Conservation (phyloP, 495 filamentous ascomycete genomes). For the Talaromyces thailandensis region DNA sequence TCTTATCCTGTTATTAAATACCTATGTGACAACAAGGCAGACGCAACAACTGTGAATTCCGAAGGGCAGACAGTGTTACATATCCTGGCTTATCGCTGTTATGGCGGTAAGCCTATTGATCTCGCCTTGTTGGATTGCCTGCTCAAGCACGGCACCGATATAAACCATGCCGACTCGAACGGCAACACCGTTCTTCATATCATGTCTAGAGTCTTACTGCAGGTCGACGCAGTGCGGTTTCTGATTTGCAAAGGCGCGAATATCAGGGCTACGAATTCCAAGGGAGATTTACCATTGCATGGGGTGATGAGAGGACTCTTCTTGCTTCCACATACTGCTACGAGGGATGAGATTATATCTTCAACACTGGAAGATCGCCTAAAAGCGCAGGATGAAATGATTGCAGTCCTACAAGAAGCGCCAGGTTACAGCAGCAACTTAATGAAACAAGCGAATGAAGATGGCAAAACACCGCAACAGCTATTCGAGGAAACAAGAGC, state of each 20-base stretch:
- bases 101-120: not conserved
- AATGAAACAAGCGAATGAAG: not conserved
- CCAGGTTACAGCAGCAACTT: not conserved
- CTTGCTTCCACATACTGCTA: not conserved
- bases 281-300: not conserved
- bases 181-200: not conserved
- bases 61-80: not conserved
- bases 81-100: not conserved
- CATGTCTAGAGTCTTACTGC: not conserved
- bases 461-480: not conserved
- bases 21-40: not conserved
- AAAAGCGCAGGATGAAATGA: not conserved
- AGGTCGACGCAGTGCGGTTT: not conserved
- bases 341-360: not conserved
- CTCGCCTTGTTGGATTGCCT: not conserved
- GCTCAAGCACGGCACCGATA: not conserved
- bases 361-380: not conserved
- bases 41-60: not conserved
- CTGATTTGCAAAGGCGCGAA: not conserved
- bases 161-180: not conserved
- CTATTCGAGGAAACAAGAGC: not conserved
- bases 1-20: not conserved
- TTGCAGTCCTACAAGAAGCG: not conserved
- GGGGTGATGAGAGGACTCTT: not conserved
- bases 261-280: not conserved